These are phyloP conservation scores for Starmerella bacillaris DNA, from an alignment of 805 yeast species.

Conservation along the genomic window DNA sequence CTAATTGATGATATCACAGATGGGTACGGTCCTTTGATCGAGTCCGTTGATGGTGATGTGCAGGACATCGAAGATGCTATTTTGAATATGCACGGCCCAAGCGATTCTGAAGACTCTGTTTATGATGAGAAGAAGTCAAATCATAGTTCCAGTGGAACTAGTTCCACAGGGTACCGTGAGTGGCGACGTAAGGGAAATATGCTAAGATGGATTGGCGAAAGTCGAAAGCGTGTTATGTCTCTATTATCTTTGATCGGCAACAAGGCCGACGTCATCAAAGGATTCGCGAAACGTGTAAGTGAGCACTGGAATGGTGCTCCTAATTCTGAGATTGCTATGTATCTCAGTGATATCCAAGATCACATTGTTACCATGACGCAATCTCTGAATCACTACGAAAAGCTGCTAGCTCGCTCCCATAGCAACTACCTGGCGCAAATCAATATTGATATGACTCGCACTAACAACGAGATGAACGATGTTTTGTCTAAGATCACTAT, in stretches of 20 bases:
- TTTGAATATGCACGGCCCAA: conserved; percentile 58
- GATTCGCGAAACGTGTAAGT: conserved; percentile 77
- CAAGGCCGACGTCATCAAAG: conserved; percentile 95
- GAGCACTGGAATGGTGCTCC: conserved; percentile 72
- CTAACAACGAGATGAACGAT: conserved; percentile 92
- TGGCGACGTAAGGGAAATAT: conserved; percentile 92
- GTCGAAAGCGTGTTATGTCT: conserved; percentile 87
- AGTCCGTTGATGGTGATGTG: conserved; percentile 83
- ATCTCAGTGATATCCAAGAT: conserved; percentile 92
- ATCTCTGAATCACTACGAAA: conserved; percentile 83
- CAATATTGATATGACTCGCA: conserved; percentile 93
- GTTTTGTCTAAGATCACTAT: conserved; percentile 85
- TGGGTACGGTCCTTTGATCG: conserved; percentile 93
- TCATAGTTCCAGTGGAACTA: conserved; percentile 18
- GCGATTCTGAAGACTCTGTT: conserved; percentile 25
- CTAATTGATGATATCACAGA: conserved; percentile 92
- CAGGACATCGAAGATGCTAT: conserved; percentile 88
- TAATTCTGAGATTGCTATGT: conserved; percentile 76
- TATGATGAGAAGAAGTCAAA: conserved; percentile 20
- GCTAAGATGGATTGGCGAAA: conserved; percentile 87
- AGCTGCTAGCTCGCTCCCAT: conserved; percentile 82
- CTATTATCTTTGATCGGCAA: conserved; percentile 66
- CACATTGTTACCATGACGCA: conserved; percentile 96
- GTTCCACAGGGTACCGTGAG: conserved; percentile 32
- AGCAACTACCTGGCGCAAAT: conserved; percentile 91